Evolutionary conservation across 2,329 filamentous ascomycete genomes (phyloP), one percentile per base, ranked within the genome.

Genomic region (Mycosphaerelloides madeirae): DNA sequence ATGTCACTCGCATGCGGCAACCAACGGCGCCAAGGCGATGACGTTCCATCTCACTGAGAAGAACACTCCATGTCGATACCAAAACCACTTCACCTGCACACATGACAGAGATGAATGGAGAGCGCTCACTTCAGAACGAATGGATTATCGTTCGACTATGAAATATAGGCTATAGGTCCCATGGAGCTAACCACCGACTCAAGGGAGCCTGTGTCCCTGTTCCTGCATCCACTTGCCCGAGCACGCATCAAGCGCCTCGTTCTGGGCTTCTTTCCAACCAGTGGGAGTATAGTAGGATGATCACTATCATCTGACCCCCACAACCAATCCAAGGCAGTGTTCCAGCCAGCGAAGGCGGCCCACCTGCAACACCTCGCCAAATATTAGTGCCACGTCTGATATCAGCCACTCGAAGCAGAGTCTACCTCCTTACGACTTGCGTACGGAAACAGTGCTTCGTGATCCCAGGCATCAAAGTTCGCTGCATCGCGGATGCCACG

Each of bases 371-470:
- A 35, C 32, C 29, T 18, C 31, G 18, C 29, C 22, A 25, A 31
- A 29, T n/a, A n/a, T n/a, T n/a, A 44, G 13, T 14, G 9, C 20
- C 44, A 41, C 28, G 14, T 37, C 37, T 29, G 22, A 38, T 31
- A 32, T 41, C 40, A 48, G 48, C 55, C 53, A 54, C 59, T 56
- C 56, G 53, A 57, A 58, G 55, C 58, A 54, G 50, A 32, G 59
- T 61, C 59, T 62, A 61, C 59, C 58, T 62, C 58, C 58, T 61
- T 56, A 53, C 59, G 58, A 48, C 58, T 59, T 43, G 60, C 58
- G 57, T 48, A 58, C 38, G 57, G 60, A 62, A 62, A 60, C 58
- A 53, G 54, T 53, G 54, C 46, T 54, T 50, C 51, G 48, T 48
- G 50, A 43, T 43, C 45, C 46, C 41, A 40, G 29, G 25, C 31